Evolutionary conservation across 2,329 filamentous ascomycete genomes (phyloP), one percentile per base, ranked within the genome.

Genomic region (Aspergillus sp.): DNA sequence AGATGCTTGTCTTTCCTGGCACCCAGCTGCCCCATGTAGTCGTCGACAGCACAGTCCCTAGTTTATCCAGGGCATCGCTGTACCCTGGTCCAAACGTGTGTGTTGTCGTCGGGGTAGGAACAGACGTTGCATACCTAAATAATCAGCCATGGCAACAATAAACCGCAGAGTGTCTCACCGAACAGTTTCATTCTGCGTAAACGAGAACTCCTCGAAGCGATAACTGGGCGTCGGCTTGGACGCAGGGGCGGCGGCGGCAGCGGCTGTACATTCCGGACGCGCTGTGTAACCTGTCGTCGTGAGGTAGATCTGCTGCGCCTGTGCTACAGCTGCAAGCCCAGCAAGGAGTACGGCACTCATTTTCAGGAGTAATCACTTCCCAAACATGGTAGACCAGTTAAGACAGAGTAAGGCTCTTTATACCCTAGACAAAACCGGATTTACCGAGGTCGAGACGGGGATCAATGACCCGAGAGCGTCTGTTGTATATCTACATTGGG

Each of bases 1-100:
- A 55, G 6, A 55, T 41, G 23, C 11, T 11, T 6, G 52, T 48
- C 27, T 48, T n/a, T 3, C 44, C 44, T 2, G 52, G 52, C 6
- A 55, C 8, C 52, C 52, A 55, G n/a, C 23, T 55, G 21, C 52
- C 52, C 43, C 44, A 55, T 15, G 52, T 55, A 3, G 35, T 55
- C 1, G 52, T 55, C 1, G 52, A 55, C 7, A 48, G 17, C 9
- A 12, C 8, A 3, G 35, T 55, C 2, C 45, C 23, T 15, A 48
- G 1, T 12, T 37, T 40, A 2, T 39, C 37, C 9, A 27, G 23
- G 24, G 52, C 52, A 4, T 48, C 44, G 6, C 8, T 5, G 19
- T 55, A 55, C 4, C 33, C 52, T 1, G 52, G 52, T 2, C 15
- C 52, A 23, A 17, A 55, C 0, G 31, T 33, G 7, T 6, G 15